Conservation (phyloP, 2,329 filamentous ascomycete genomes). For the Xylaria sp. region DNA sequence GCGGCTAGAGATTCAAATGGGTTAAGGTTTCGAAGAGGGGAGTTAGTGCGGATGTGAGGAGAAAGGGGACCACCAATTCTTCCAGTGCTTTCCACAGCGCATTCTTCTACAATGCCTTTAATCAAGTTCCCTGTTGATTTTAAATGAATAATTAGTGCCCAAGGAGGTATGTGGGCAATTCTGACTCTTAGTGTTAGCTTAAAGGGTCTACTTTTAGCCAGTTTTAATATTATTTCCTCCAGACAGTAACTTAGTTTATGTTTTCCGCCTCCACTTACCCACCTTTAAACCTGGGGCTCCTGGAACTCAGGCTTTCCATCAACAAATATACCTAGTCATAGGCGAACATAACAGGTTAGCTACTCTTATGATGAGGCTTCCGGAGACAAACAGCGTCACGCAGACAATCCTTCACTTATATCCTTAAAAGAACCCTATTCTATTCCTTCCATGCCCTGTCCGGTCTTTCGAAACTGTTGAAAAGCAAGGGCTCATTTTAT, state of each 20-base stretch:
- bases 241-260: constrained; percentile 29
- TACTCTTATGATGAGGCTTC: background rate
- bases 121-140: too few relatives aligned
- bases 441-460: background rate
- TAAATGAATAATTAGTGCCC: too few relatives aligned
- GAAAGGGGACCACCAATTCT: too few relatives aligned
- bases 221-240: too few relatives aligned
- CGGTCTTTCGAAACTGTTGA: background rate
- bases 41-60: too few relatives aligned
- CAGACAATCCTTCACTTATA: background rate
- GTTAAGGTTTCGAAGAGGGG: too few relatives aligned
- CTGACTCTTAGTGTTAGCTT: too few relatives aligned
- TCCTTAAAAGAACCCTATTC: background rate
- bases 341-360: background rate
- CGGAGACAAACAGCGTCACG: background rate
- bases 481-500: background rate
- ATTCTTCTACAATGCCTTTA: too few relatives aligned
- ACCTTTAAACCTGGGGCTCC: background rate
- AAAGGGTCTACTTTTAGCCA: too few relatives aligned
- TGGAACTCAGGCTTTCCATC: constrained; percentile 21
- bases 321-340: constrained; percentile 22
- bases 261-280: constrained; percentile 22
- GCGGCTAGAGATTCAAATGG: too few relatives aligned
- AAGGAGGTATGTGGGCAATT: too few relatives aligned
- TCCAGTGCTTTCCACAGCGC: too few relatives aligned